phyloP scores from a whole-genome alignment of 345 rosid genomes.

The Gossypium anomalum region DNA sequence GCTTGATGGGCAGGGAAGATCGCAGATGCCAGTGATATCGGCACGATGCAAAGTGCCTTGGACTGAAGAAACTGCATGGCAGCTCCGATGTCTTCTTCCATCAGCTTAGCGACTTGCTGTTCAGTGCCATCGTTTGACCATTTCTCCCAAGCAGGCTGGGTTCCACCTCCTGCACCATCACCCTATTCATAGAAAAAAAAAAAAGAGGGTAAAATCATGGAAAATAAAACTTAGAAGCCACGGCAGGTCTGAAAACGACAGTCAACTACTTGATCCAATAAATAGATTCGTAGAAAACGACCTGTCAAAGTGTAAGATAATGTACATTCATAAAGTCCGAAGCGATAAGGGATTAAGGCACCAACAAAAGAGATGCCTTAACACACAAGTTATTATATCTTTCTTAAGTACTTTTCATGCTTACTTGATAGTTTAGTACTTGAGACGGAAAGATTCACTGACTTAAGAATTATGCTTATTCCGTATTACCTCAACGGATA shows the following conservation, averaged over 20 bases:
- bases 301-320: not conserved
- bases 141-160: constrained; percentile 55
- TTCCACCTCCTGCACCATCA: constrained; percentile 44
- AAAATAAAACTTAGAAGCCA: not conserved
- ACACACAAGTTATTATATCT: not conserved
- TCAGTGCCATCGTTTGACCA: constrained; percentile 75
- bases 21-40: constrained; percentile 59
- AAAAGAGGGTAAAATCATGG: not conserved
- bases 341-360: not conserved
- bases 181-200: constrained; percentile 31
- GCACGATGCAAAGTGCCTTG: constrained; percentile 79
- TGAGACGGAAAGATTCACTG: not conserved
- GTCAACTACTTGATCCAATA: not conserved
- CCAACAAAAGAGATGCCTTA: not conserved
- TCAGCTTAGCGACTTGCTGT: constrained; percentile 62
- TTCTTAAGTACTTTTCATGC: not conserved
- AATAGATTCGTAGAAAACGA: not conserved
- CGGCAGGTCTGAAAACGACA: constrained; percentile 10
- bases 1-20: constrained; percentile 48
- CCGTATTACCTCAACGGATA: constrained; percentile 49
- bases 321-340: not conserved
- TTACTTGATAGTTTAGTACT: not conserved
- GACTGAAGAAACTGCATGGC: constrained; percentile 84
- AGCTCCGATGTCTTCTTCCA: constrained; percentile 78
- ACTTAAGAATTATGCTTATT: not conserved